Conservation (phyloP, 179 eudicot genomes). For the Vitellaria paradoxa region DNA sequence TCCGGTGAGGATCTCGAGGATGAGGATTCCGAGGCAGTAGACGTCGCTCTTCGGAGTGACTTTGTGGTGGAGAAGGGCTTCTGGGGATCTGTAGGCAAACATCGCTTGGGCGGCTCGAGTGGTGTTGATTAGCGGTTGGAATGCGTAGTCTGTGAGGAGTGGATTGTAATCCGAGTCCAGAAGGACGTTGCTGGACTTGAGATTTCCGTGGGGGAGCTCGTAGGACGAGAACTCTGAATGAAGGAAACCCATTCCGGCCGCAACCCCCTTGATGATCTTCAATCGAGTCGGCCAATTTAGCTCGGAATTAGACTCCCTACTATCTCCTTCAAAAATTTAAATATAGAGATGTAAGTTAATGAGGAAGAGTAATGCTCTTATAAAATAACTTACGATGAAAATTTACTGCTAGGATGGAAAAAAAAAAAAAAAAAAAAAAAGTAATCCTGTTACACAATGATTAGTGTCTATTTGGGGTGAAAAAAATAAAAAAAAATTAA, state of each 20-base stretch:
- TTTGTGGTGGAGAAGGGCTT: slow-evolving; percentile 31
- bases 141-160: slow-evolving; percentile 61
- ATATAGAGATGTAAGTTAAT: no score
- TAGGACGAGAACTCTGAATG: slow-evolving; percentile 39
- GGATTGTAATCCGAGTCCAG: slow-evolving; percentile 46
- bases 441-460: no score
- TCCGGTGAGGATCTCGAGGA: slow-evolving; percentile 75
- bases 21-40: slow-evolving; percentile 68
- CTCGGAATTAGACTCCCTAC: slow-evolving; percentile 44
- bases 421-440: no score
- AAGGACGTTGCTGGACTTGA: slow-evolving; percentile 81
- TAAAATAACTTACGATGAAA: no score
- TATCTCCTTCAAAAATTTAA: slow-evolving; percentile 40
- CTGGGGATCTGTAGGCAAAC: slow-evolving; percentile 64
- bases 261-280: slow-evolving; percentile 65
- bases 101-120: slow-evolving; percentile 35
- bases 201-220: slow-evolving; percentile 78
- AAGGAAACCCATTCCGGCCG: slow-evolving; percentile 58
- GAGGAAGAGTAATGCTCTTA: no score
- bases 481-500: no score
- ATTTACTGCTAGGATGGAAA: no score
- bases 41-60: slow-evolving; percentile 65
- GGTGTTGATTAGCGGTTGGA: slow-evolving; percentile 34
- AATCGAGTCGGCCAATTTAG: slow-evolving; percentile 69
- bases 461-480: no score